Percentiles rank a stretch among this genome's conserved stretches.
These are phyloP conservation scores for Pyrenophora tritici-repentis DNA, from an alignment of 2,329 filamentous ascomycete species.

Conservation along the genomic window DNA sequence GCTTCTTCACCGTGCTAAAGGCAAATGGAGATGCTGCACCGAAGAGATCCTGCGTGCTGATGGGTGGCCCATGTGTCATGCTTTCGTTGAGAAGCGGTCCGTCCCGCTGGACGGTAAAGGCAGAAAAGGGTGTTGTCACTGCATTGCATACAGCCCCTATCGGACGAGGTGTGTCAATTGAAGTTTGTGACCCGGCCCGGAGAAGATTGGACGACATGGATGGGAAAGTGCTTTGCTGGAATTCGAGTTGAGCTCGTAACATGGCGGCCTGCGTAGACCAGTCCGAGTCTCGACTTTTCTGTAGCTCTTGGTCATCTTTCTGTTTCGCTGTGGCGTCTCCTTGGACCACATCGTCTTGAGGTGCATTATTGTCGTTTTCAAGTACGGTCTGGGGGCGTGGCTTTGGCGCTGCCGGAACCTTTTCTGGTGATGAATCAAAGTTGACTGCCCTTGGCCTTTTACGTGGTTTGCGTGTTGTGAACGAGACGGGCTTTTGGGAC, in stretches of 20 bases:
- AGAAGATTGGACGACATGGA: constrained; percentile 19
- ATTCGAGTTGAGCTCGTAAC: constrained; percentile 39
- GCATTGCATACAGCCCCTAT: constrained; percentile 22
- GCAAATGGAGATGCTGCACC: constrained; percentile 48
- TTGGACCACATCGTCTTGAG: not conserved
- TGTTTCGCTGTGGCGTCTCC: not conserved
- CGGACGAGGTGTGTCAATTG: constrained; percentile 23
- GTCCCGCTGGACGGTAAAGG: constrained; percentile 31
- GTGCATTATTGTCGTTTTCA: not conserved
- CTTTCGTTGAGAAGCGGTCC: constrained; percentile 21
- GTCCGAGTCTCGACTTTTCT: constrained; percentile 26
- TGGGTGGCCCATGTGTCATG: constrained; percentile 17
- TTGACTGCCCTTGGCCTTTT: constrained; percentile 30
- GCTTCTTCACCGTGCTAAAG: constrained; percentile 51
- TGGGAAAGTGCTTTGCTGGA: constrained; percentile 37
- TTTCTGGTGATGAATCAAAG: constrained; percentile 33
- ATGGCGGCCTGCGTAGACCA: constrained; percentile 47
- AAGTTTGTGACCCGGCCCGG: constrained; percentile 23
- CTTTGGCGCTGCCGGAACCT: not conserved
- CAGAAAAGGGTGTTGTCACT: constrained; percentile 38
- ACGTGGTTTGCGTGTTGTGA: not conserved
- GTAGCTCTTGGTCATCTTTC: constrained; percentile 1
- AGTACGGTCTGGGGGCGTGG: not conserved
- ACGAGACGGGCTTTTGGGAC: too few relatives aligned
- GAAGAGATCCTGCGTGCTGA: constrained; percentile 54